These are phyloP conservation scores for Aspergillus bertholletiae DNA, from an alignment of 495 filamentous ascomycete species.

Conservation along the genomic window DNA sequence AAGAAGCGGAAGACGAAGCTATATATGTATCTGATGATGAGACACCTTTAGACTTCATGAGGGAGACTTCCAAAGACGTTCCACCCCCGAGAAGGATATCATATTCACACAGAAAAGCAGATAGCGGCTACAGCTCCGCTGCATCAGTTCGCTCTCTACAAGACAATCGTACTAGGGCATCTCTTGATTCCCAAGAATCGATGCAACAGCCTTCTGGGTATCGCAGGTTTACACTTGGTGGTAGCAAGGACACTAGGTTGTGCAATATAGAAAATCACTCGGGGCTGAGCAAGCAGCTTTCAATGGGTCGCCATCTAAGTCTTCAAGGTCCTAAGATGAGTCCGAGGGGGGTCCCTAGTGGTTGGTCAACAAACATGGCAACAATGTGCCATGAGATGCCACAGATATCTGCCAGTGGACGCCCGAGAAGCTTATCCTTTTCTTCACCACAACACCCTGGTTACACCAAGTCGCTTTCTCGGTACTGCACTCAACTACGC, in stretches of 20 bases:
- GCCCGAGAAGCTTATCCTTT: conserved; percentile 10
- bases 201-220: conserved; percentile 1
- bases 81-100: conserved; percentile 9
- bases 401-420: neutral
- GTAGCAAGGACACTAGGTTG: conserved; percentile 10
- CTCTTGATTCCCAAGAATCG: conserved; percentile 29
- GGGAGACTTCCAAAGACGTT: neutral
- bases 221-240: conserved; percentile 11
- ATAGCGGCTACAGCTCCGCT: conserved; percentile 44
- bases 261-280: neutral
- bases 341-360: neutral
- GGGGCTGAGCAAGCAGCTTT: conserved; percentile 3
- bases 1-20: conserved; percentile 28
- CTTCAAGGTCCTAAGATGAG: conserved; percentile 14
- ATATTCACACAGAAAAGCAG: conserved; percentile 32
- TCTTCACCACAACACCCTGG: neutral
- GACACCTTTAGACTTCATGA: neutral
- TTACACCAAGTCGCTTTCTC: conserved; percentile 2
- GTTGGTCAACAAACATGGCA: conserved; percentile 6
- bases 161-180: conserved; percentile 21
- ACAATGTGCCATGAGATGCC: conserved; percentile 13
- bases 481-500: conserved; percentile 15
- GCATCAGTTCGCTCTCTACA: conserved; percentile 30
- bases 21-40: conserved; percentile 26
- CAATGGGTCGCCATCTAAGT: conserved; percentile 19